Base-by-base conservation (phyloP, 805 yeast species). In the Teunomyces kruisii region DNA sequence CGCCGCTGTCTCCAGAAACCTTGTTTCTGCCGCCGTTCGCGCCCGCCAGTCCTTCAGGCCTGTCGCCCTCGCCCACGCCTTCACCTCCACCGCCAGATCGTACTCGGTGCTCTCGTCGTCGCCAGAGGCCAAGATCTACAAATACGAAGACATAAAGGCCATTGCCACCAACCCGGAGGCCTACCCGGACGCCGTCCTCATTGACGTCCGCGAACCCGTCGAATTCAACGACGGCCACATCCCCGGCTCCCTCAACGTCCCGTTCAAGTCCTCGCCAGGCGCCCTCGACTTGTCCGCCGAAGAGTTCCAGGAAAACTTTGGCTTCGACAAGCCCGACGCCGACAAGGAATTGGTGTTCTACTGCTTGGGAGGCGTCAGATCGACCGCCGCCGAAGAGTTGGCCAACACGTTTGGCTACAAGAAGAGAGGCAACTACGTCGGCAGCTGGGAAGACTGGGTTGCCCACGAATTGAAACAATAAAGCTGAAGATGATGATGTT, bases 181-280 rank as follows among this genome's bases (percentile, higher is more conserved):
- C 15, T 49, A 47, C 46, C 73, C 79, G 12, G 68, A 70, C 12
- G 67, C 76, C 30, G 74, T 88, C 33, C 67, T 92, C 31, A 83
- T 92, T 17, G 99, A 92, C 61, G 97, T 88, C 15, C 82, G 99
- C 62, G 98, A 92, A 71, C 97, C 97, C 5, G 76, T 73, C 19
- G 99, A 92, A 68, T 76, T 69, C 57, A 69, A 68, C 31, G 80
- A 72, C 39, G 96, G 96, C 35, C 82, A 79, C 60, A 86, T 92
- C 55, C 97, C 97, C 24, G 78, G 80, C 10, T 84, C 98, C 5
- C 66, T 91, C 45, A 94, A 94, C 61, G 78, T 92, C 46, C 98
- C 99, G 14, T 84, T 83, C 69, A 89, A 89, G 59, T 81, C 94
- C 4, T 80, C 91, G 9, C 98, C 98, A 0, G 96, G 96, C 15